phyloP scores from a whole-genome alignment of 1,139 yeast species.

The Geotrichum siamense region DNA sequence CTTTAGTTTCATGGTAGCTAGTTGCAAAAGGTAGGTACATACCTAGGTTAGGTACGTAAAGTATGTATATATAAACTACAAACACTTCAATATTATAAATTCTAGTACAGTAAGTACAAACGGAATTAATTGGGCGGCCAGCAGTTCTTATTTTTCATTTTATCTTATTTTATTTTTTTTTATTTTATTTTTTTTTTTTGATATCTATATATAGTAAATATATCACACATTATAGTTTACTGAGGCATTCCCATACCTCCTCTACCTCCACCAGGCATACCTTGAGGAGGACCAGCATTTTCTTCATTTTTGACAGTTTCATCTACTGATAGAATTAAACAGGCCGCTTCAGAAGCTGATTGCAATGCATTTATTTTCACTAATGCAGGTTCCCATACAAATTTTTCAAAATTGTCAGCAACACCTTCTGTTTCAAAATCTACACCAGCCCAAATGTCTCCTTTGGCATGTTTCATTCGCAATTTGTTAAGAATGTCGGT shows the following conservation, averaged over 20 bases:
- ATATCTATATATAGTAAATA: no score
- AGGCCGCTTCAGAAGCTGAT: constrained; percentile 97
- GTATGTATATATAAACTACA: no score
- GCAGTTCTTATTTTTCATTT: no score
- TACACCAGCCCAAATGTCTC: constrained; percentile 86
- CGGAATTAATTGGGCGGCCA: no score
- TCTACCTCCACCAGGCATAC: constrained; percentile 22
- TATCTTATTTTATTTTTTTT: no score
- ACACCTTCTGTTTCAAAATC: constrained; percentile 79
- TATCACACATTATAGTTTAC: no score
- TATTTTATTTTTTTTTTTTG: no score
- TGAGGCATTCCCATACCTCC: constrained; percentile 19
- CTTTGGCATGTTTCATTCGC: constrained; percentile 91
- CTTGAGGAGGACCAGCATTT: constrained; percentile 32
- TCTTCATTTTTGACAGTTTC: constrained; percentile 88
- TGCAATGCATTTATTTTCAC: constrained; percentile 90
- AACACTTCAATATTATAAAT: no score
- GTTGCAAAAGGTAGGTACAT: no score
- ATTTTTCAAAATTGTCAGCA: constrained; percentile 75
- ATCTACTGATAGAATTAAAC: constrained; percentile 83
- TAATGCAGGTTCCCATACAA: constrained; percentile 97
- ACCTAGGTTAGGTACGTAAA: no score
- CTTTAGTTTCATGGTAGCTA: no score
- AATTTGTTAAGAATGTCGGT: constrained; percentile 84
- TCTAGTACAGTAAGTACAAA: no score